A percentile compares a stretch with the other conserved stretches of the same genome.
phyloP scores from a whole-genome alignment of 345 rosid genomes.

The Heritiera littoralis region DNA sequence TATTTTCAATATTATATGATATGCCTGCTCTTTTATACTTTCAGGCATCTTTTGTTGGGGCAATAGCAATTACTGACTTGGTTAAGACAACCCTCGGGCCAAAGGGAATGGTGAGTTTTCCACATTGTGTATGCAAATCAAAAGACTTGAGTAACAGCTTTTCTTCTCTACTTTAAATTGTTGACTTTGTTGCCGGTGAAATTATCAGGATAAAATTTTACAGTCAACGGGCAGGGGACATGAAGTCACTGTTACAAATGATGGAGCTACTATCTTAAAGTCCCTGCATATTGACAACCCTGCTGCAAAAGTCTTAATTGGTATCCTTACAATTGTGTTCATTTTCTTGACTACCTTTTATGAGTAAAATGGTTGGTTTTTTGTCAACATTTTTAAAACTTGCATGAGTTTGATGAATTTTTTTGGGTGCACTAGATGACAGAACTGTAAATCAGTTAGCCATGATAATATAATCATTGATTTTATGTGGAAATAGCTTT shows the following conservation, averaged over 20 bases:
- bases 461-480: constrained; percentile 4
- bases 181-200: constrained; percentile 23
- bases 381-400: background rate
- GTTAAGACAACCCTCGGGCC: constrained; percentile 97
- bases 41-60: constrained; percentile 94
- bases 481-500: background rate
- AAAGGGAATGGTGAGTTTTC: constrained; percentile 82
- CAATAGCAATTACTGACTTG: constrained; percentile 88
- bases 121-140: background rate
- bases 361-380: background rate
- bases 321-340: constrained; percentile 49
- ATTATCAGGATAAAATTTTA: constrained; percentile 79
- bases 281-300: constrained; percentile 94
- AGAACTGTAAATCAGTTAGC: background rate
- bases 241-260: constrained; percentile 85
- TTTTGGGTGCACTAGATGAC: background rate
- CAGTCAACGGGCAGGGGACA: constrained; percentile 95
- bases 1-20: background rate
- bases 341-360: background rate
- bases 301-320: constrained; percentile 95
- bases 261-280: constrained; percentile 96
- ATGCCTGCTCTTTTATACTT: background rate
- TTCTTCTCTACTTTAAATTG: background rate
- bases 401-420: background rate
- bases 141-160: background rate